Conservation (phyloP, 2,329 filamentous ascomycete species). For the Aspergillus nomiae region DNA sequence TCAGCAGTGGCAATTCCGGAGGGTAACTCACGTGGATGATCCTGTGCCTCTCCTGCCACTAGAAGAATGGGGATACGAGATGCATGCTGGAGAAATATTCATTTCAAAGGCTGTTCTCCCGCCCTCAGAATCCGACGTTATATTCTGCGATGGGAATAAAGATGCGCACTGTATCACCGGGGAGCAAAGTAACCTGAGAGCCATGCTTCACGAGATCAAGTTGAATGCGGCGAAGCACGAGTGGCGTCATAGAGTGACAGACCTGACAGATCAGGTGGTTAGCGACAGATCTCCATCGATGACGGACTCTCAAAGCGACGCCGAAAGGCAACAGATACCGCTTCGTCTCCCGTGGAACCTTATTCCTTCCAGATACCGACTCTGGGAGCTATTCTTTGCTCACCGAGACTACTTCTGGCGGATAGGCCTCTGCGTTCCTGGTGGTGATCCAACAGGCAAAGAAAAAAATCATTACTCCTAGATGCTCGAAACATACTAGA, state of each 20-base stretch:
- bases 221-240: background rate
- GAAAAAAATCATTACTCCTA: background rate
- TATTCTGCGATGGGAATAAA: slow-evolving; percentile 68
- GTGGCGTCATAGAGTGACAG: background rate
- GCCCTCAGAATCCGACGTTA: slow-evolving; percentile 69
- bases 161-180: slow-evolving; percentile 74
- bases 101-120: slow-evolving; percentile 73
- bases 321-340: slow-evolving; percentile 10
- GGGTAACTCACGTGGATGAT: slow-evolving; percentile 83
- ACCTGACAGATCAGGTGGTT: background rate
- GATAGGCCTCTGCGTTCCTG: slow-evolving; percentile 83
- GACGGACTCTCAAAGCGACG: background rate
- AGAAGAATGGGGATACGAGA: slow-evolving; percentile 81
- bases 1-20: slow-evolving; percentile 58
- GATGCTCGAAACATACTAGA: background rate
- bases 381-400: slow-evolving; percentile 93
- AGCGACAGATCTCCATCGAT: background rate
- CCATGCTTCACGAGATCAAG: background rate
- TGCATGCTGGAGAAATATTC: slow-evolving; percentile 85
- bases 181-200: slow-evolving; percentile 38
- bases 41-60: slow-evolving; percentile 87
- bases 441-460: slow-evolving; percentile 52
- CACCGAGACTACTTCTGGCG: slow-evolving; percentile 98
- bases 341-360: slow-evolving; percentile 23
- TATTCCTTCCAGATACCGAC: slow-evolving; percentile 61